Evolutionary conservation across 2,329 filamentous ascomycete species (phyloP).

Genomic region (Penicillium fuscoglaucum): DNA sequence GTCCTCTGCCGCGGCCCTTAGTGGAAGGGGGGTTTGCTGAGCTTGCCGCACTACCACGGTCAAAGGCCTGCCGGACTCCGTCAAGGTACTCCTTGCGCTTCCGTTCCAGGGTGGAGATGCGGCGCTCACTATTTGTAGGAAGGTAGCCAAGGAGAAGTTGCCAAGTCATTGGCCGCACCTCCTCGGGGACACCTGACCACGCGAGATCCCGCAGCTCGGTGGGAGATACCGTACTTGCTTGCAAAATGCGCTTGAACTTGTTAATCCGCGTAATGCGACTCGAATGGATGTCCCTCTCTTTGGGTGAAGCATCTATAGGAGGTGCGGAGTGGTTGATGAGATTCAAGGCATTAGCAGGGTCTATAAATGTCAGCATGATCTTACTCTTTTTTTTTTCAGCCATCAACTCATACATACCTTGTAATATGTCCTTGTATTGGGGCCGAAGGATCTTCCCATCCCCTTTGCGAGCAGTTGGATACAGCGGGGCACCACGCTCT

Average conservation of each 20-base stretch:
- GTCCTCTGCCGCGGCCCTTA: slow-evolving; percentile 64
- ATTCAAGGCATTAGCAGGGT: slow-evolving; percentile 90
- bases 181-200: slow-evolving; percentile 92
- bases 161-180: slow-evolving; percentile 99
- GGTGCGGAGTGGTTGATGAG: slow-evolving; percentile 84
- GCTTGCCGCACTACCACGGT: slow-evolving; percentile 50
- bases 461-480: slow-evolving; percentile 82
- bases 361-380: slow-evolving; percentile 31
- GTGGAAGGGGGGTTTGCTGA: slow-evolving; percentile 45
- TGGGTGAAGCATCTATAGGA: slow-evolving; percentile 71
- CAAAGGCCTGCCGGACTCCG: slow-evolving; percentile 71
- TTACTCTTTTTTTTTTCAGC: background rate
- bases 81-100: slow-evolving; percentile 97
- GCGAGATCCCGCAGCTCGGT: slow-evolving; percentile 79
- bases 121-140: slow-evolving; percentile 91
- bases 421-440: slow-evolving; percentile 95
- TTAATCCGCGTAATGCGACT: slow-evolving; percentile 92
- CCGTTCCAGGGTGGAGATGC: slow-evolving; percentile 84
- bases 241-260: slow-evolving; percentile 95
- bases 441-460: slow-evolving; percentile 95
- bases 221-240: slow-evolving; percentile 84
- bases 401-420: slow-evolving; percentile 49
- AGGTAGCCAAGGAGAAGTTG: slow-evolving; percentile 92
- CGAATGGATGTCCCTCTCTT: slow-evolving; percentile 82
- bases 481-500: slow-evolving; percentile 77